Base-by-base conservation (phyloP, 345 rosid genomes). In the Arabidopsis suecica region DNA sequence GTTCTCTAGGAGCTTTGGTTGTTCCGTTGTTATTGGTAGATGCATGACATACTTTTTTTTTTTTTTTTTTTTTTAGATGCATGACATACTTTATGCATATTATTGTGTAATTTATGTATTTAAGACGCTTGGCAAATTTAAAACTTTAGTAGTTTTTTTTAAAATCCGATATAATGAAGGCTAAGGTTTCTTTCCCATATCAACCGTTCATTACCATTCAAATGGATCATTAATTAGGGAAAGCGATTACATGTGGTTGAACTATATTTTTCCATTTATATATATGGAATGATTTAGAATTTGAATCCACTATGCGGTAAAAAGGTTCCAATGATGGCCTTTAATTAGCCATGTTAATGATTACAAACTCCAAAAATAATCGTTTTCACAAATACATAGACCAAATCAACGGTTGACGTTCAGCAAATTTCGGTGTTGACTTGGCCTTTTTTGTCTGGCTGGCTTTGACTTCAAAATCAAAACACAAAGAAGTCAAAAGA, bases 381-480 rank as follows among this genome's bases (percentile, higher is more conserved):
- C 37, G 5, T 20, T 48, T 10, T 4, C 38, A 11, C 5, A 38
- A 20, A 22, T 61, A 61, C 37, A 41, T 60, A 11, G 70, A 68
- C 70, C 58, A 76, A 69, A 61, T 69, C 79, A 76, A 76, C 12
- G 36, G 75, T 36, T 34, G 44, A 69, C 25, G 58, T 61, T 33
- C 7, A 55, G 65, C 74, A 62, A 25, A 7, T 8, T 61, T 44
- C 18, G 54, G 37, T 62, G 55, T 68, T 67, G 61, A 58, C 73
- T 59, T 66, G 67, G 58, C 14, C 25, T 36, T 57, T 65, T 9
- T 60, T 20, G 30, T 34, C 13, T 9, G 60, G 60, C 16, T 68
- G 74, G 47, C 62, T 68, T 68, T 60, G 69, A 68, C 69, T 47
- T 20, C 62, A 61, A 36, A 40, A 61, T 33, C 49, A 53, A n/a